Conservation (phyloP, 2,329 filamentous ascomycete species). For the Zymoseptoria tritici region DNA sequence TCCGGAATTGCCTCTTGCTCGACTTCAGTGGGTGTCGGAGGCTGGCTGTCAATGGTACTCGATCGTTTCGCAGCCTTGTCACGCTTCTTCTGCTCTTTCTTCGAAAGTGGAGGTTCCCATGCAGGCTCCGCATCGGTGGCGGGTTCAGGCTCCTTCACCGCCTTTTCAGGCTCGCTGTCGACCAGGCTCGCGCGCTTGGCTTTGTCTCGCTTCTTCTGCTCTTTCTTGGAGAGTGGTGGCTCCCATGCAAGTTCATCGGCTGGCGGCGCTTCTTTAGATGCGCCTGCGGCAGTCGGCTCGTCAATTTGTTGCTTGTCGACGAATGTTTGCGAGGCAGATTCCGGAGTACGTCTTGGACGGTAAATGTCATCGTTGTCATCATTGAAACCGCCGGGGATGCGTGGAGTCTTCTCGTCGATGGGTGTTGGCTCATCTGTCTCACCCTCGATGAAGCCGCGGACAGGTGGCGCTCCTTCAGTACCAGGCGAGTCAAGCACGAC, state of each 20-base stretch:
- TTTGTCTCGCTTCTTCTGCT: conserved; percentile 41
- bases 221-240: conserved; percentile 29
- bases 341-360: conserved; percentile 1
- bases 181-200: conserved; percentile 22
- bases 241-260: conserved; percentile 25
- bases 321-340: background rate
- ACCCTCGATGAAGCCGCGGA: conserved; percentile 35
- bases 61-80: conserved; percentile 11
- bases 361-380: conserved; percentile 23
- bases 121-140: background rate
- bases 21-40: conserved; percentile 4
- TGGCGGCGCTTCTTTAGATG: background rate
- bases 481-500: conserved; percentile 22
- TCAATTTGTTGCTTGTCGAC: background rate
- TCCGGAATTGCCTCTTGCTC: conserved; percentile 3
- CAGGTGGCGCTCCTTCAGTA: conserved; percentile 26
- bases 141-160: conserved; percentile 2
- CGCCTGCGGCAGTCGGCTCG: background rate
- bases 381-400: conserved; percentile 57
- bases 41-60: background rate
- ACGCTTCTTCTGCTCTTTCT: conserved; percentile 22
- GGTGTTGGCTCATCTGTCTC: conserved; percentile 52
- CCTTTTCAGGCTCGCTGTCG: conserved; percentile 8
- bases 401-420: conserved; percentile 38
- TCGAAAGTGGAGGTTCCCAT: conserved; percentile 26